Conservation (phyloP, 495 filamentous ascomycete species). For the Penicillium arizonense region DNA sequence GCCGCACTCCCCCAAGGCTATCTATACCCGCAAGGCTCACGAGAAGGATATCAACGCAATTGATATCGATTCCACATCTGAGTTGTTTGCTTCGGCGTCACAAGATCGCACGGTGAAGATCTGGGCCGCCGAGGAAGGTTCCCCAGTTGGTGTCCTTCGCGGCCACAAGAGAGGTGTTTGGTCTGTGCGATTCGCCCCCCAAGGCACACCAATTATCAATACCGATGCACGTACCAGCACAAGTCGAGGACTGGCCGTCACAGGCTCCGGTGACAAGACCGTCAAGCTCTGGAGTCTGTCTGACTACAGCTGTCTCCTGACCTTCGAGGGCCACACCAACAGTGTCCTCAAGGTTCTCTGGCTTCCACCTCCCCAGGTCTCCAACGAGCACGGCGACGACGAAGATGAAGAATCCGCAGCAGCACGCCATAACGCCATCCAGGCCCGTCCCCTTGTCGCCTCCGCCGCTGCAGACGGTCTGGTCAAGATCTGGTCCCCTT, state of each 20-base stretch:
- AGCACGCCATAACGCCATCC: conserved; percentile 24
- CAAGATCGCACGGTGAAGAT: conserved; percentile 97
- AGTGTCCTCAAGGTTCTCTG: conserved; percentile 91
- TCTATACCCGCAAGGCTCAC: conserved; percentile 88
- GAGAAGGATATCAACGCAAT: conserved; percentile 99
- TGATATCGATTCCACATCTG: conserved; percentile 65
- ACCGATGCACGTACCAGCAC: conserved; percentile 60
- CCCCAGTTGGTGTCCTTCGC: conserved; percentile 81
- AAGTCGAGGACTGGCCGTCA: conserved; percentile 72
- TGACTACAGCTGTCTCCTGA: conserved; percentile 90
- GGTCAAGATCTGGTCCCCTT: conserved; percentile 91
- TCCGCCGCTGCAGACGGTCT: conserved; percentile 93
- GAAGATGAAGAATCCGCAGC: conserved; percentile 30
- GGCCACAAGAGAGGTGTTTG: conserved; percentile 94
- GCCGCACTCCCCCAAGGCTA: conserved; percentile 49
- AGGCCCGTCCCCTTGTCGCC: conserved; percentile 61
- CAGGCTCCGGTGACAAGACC: conserved; percentile 91
- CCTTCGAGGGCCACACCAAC: conserved; percentile 94
- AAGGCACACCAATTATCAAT: conserved; percentile 70
- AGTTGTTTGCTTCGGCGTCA: conserved; percentile 88
- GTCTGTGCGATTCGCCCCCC: conserved; percentile 85
- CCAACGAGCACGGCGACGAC: conserved; percentile 28
- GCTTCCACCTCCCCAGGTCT: conserved; percentile 63
- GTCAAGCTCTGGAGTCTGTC: conserved; percentile 92
- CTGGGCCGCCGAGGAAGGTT: conserved; percentile 85